Conservation (phyloP, 2,329 filamentous ascomycete species). For the Trichophyton rubrum region DNA sequence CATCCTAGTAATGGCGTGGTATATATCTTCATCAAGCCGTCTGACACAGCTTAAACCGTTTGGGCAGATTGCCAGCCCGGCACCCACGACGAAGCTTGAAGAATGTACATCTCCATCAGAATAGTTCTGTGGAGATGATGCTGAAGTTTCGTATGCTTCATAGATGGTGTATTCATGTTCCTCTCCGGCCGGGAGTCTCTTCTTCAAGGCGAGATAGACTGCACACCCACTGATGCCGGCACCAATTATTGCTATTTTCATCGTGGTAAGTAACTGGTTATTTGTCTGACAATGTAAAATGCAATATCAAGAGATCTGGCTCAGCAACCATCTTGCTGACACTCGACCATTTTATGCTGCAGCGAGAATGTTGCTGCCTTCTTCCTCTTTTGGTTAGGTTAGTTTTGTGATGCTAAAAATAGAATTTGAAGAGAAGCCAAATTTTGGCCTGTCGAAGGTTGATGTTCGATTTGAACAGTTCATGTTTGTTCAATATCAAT, state of each 20-base stretch:
- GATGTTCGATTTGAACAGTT: too few relatives aligned
- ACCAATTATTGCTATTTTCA: conserved; percentile 36
- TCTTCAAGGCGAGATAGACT: conserved; percentile 29
- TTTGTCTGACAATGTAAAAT: neutral
- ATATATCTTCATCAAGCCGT: conserved; percentile 26
- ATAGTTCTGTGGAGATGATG: conserved; percentile 10
- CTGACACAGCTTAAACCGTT: conserved; percentile 31
- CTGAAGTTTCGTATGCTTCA: conserved; percentile 27
- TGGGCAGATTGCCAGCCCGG: conserved; percentile 27
- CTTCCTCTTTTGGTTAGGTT: neutral
- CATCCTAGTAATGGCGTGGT: conserved; percentile 21
- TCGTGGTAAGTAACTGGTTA: conserved; percentile 11
- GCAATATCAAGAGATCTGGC: neutral
- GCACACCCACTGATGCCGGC: conserved; percentile 32
- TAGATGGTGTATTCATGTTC: conserved; percentile 28
- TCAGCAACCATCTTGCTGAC: neutral
- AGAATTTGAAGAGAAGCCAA: too few relatives aligned
- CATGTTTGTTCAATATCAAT: too few relatives aligned
- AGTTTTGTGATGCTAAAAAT: too few relatives aligned
- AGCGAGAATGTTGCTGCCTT: neutral
- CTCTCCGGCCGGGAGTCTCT: conserved; percentile 22
- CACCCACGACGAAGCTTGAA: conserved; percentile 27
- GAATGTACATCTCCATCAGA: conserved; percentile 19
- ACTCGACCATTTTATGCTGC: neutral
- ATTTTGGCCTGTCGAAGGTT: too few relatives aligned